phyloP scores from a whole-genome alignment of 1,139 yeast species.

The Hemisphaericaspora xylofermentans region DNA sequence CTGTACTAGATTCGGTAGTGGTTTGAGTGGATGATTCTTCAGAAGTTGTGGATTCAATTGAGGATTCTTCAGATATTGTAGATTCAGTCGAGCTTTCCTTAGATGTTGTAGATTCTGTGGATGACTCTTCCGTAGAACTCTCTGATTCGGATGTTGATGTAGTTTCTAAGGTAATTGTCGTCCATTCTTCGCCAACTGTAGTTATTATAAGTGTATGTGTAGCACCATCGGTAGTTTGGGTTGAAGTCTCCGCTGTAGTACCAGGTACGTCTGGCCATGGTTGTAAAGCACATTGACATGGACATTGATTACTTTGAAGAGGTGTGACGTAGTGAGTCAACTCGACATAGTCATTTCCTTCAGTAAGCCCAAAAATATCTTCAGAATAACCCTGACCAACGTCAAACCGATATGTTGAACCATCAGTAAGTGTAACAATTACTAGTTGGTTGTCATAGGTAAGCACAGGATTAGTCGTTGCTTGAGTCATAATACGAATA shows the following conservation, averaged over 20 bases:
- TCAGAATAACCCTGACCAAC: background rate
- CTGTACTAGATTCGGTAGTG: too few species aligned
- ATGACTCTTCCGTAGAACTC: background rate
- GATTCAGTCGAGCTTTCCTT: background rate
- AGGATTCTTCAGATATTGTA: background rate
- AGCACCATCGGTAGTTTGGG: background rate
- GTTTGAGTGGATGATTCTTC: too few species aligned
- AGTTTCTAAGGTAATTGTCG: background rate
- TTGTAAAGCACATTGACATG: background rate
- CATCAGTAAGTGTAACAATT: too few species aligned
- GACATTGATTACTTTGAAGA: background rate
- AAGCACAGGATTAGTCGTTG: too few species aligned
- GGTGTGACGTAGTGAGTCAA: background rate
- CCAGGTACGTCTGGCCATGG: background rate
- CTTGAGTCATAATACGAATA: too few species aligned
- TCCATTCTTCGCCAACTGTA: background rate
- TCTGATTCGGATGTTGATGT: background rate
- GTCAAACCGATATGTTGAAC: too few species aligned
- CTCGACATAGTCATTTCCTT: too few species aligned
- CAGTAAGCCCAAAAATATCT: too few species aligned
- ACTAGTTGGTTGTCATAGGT: too few species aligned
- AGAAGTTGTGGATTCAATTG: background rate
- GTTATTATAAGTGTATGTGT: background rate
- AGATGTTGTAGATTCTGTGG: background rate
- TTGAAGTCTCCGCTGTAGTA: background rate